Evolutionary conservation across 2,329 filamentous ascomycete species (phyloP), one percentile per base, ranked within the genome.

Genomic region (Tolypocladium sp.): DNA sequence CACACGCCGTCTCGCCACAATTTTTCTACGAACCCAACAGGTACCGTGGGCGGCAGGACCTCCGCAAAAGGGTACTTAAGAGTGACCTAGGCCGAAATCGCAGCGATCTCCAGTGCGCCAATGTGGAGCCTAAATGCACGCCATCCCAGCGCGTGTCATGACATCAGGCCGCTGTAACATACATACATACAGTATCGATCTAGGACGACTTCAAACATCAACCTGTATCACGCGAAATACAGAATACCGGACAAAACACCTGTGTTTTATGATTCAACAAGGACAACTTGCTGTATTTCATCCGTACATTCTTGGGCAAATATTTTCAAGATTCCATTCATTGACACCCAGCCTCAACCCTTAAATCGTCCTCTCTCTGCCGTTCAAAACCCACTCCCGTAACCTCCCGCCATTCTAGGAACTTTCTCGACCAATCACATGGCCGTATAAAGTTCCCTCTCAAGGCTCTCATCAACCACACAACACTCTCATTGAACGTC

Each of bases 401-500:
- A n/a, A n/a, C 38, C 40, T 8, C n/a, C 30, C 10, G n/a, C 30
- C 40, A 12, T 7, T 10, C 30, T 17, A 55, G 66, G 67, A 71
- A 70, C 69, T 70, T 71, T 70, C 44, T 63, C 54, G n/a, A 55
- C 69, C 69, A 71, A 71, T 70, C 63, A 68, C 51, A 40, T 35
- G 30, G 22, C 38, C 52, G 44, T 42, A 15, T 54, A 20, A 55
- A 27, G 17, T 17, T 27, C 30, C 15, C 9, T 25, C 22, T n/a
- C n/a, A n/a, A n/a, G n/a, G n/a, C n/a, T n/a, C n/a, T 27, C 30
- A 35, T 5, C 30, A 13, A n/a, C 49, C 4, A 7, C 27, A n/a
- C n/a, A n/a, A n/a, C n/a, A n/a, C 22, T 27, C 22, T 27, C 12
- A 46, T 46, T 46, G 9, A 22, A 13, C 10, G n/a, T 38, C 41